Evolutionary conservation across 179 eudicot species (phyloP), one percentile per base, ranked within the genome.

Genomic region (Patellifolia procumbens): DNA sequence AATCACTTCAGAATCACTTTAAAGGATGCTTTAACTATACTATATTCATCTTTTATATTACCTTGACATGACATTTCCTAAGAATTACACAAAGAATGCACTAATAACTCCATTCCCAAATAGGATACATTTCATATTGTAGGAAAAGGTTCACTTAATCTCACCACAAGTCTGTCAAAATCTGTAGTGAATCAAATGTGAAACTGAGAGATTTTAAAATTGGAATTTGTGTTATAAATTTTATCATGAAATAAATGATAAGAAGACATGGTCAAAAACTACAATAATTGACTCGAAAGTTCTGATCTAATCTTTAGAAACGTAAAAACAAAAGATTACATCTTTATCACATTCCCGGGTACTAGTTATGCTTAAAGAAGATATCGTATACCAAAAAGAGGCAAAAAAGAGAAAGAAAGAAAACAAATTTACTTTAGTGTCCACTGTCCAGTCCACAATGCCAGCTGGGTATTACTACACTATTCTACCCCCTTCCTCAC

Each of bases 361-460:
- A 43, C 32, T 58, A 42, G 53, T 63, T 46, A 17, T 66, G 19
- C 26, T 13, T 35, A 34, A 67, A 55, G 56, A 42, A 53, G 56
- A 63, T 16, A 22, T 49, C 49, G 56, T 15, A 31, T 43, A 29
- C 28, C 8, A 4, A 67, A n/a, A 45, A n/a, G 6, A 42, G 11
- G 20, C 32, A 15, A 20, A 42, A 16, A 42, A 7, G 9, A 2
- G 56, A 10, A 17, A 34, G 7, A 6, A 37, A 48, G 12, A 29
- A 15, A 0, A 28, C 7, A 10, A 20, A 22, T 22, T 4, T 49
- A 24, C 4, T 10, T 16, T 26, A 51, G 35, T 55, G 37, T 66
- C 17, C 66, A 76, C 13, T 32, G 68, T 76, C 68, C 74, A 39
- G 37, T 66, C 17, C 66, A 76, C 13, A 46, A 76, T 76, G 74